Evolutionary conservation across 176 grass and related monocot genomes (phyloP), one percentile per base, ranked within the genome.

Genomic region (Phyllostachys edulis): DNA sequence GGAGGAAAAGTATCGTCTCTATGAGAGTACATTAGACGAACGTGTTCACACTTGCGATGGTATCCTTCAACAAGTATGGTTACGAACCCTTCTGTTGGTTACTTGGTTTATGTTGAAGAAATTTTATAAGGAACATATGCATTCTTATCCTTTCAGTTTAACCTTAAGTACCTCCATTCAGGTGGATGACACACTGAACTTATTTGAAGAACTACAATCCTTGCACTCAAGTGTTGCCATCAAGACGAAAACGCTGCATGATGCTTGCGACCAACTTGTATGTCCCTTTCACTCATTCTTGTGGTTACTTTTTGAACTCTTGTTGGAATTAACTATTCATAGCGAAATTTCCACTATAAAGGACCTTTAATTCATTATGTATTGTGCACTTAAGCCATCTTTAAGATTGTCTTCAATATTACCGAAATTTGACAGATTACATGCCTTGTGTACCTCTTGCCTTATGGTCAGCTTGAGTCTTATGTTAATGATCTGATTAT

Each of bases 251-350:
- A 92, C 93, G 76, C 80, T 98, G 71, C 96, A 98, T 84, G 93
- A 98, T 90, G 92, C 96, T n/a, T 98, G 96, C 39, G 93, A 95
- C 78, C 96, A 92, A 80, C 86, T 95, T 74, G 96, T 98, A 93
- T 80, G 89, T 37, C 27, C 26, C 63, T 50, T 74, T 41, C 45
- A 5, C 41, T 36, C 38, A 34, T 82, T 88, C 7, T 66, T 47
- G 36, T 62, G 29, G 7, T 37, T 46, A 10, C 3, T 46, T 73
- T 62, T 63, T 63, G 14, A 29, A 15, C 21, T 10, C 38, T 60
- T 82, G 0, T 84, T 3, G 1, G 27, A 67, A 73, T 75, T 37
- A 62, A 36, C 40, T 82, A 59, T 72, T 60, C 37, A 32, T 51
- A 75, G 17, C 69, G 42, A 42, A 84, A 46, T 46, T 79, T 89